These are phyloP conservation scores for Ilex aquifolium DNA, from an alignment of 257 asterid species.

Conservation along the genomic window DNA sequence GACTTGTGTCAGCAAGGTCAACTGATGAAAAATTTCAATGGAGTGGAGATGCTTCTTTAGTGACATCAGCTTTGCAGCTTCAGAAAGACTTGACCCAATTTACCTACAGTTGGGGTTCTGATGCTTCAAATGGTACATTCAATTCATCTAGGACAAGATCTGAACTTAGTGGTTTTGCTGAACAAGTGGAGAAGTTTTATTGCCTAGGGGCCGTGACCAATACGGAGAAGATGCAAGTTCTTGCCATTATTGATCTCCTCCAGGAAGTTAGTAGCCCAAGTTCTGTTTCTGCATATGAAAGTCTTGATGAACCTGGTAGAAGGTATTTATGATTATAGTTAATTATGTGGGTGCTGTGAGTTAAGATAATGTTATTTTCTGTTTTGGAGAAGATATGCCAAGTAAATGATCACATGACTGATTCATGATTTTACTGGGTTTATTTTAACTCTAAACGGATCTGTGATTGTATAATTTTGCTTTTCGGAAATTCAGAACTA, in stretches of 20 bases:
- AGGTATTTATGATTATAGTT: slow-evolving; percentile 39
- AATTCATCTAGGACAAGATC: slow-evolving; percentile 43
- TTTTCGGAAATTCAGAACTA: neutral
- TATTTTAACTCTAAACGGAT: neutral
- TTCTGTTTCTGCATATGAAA: slow-evolving; percentile 66
- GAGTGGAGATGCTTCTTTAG: slow-evolving; percentile 28
- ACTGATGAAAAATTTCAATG: slow-evolving; percentile 54
- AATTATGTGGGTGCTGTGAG: slow-evolving; percentile 5
- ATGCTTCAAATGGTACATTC: slow-evolving; percentile 29
- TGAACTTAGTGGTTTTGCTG: slow-evolving; percentile 49
- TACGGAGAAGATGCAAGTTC: slow-evolving; percentile 71
- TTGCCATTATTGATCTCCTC: slow-evolving; percentile 62
- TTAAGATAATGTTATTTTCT: slow-evolving; percentile 1
- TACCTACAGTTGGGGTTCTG: slow-evolving; percentile 33
- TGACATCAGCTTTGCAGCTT: slow-evolving; percentile 29
- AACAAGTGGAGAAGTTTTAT: slow-evolving; percentile 53
- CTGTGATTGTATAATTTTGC: neutral
- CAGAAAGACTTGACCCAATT: slow-evolving; percentile 28
- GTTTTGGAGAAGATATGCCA: neutral
- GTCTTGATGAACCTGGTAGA: slow-evolving; percentile 95
- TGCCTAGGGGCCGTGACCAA: slow-evolving; percentile 32
- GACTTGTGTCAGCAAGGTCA: slow-evolving; percentile 41
- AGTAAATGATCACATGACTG: neutral
- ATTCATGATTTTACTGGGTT: neutral
- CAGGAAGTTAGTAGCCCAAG: slow-evolving; percentile 62